A percentile compares a stretch with the other conserved stretches of the same genome.
These are phyloP conservation scores for Rhododendron griersonianum DNA, from an alignment of 148 eudicot species.

Conservation along the genomic window DNA sequence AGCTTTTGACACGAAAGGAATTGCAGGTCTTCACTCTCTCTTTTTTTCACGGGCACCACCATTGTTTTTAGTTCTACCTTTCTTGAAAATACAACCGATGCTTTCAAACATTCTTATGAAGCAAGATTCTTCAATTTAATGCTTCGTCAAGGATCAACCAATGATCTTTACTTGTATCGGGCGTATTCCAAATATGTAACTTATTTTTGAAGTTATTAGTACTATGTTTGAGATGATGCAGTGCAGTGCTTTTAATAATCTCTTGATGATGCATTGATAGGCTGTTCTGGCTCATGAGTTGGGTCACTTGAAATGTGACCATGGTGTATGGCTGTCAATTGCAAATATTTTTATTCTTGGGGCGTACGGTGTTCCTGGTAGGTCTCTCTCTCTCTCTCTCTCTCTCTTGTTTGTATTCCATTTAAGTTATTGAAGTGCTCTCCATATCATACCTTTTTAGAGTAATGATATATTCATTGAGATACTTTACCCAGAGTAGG, in stretches of 20 bases:
- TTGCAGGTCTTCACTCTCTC: slow-evolving; percentile 62
- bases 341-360: slow-evolving; percentile 90
- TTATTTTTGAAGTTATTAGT: not conserved
- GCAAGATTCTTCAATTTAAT: not conserved
- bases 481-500: not conserved
- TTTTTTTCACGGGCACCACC: slow-evolving; percentile 54
- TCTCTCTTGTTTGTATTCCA: not conserved
- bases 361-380: slow-evolving; percentile 87
- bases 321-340: slow-evolving; percentile 91
- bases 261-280: slow-evolving; percentile 31
- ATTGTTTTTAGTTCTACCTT: slow-evolving; percentile 26
- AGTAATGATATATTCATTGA: not conserved
- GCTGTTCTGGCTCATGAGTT: slow-evolving; percentile 98
- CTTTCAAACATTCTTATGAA: not conserved
- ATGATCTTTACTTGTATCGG: not conserved
- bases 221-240: not conserved
- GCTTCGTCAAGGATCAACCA: not conserved
- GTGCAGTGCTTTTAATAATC: not conserved
- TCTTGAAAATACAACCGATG: not conserved
- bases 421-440: not conserved
- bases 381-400: not conserved
- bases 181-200: not conserved
- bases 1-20: slow-evolving; percentile 85
- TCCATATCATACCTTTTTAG: not conserved
- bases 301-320: slow-evolving; percentile 98